Base-by-base conservation (phyloP, 2,329 filamentous ascomycete genomes). In the Cryphonectria parasitica region DNA sequence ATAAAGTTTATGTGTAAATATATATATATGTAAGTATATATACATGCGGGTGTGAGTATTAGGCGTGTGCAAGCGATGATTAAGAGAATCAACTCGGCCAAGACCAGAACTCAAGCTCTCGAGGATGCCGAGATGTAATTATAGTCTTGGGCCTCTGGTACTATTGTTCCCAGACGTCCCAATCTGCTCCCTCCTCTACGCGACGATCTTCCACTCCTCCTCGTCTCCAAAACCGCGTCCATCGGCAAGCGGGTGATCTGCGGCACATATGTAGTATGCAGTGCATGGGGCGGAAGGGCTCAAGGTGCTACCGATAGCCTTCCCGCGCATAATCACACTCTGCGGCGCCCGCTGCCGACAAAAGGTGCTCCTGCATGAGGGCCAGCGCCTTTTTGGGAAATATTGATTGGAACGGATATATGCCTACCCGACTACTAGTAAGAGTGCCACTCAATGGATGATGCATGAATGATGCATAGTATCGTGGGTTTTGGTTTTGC, bases 341-440 rank as follows among this genome's bases (percentile, higher is more conserved):
- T 15, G 54, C 25, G 11, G 28, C 54, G 54, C 28, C 15, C 25
- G 22, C 7, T 49, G 19, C 54, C 15, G 28, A 34, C 54, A 19
- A 31, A 28, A 58, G 13, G 28, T 58, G 54, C 54, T 58, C 54
- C 25, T 58, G 54, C 54, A 58, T 58, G 17, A 28, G 54, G 11
- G 17, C 54, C 25, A 19, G 54, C 25, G 54, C 54, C 25, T 56
- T 25, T 56, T 58, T 58, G 31, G 54, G 54, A 58, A 58, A 58
- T 58, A 58, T 58, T 58, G 54, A 58, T 58, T 58, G 54, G 54
- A 58, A 58, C 54, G 54, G 25, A 31, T 58, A 19, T 58, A 25
- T 31, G 6, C 28, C 25, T 58, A 58, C 25, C 25, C 28, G 54
- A 56, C 54, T 58, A 58, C 54, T 58, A 58, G 54, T 58, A 34